A percentile compares a stretch with the other conserved stretches of the same genome.
phyloP scores from a whole-genome alignment of 192 early-diverging fungal species.

The Podochytrium sp. region DNA sequence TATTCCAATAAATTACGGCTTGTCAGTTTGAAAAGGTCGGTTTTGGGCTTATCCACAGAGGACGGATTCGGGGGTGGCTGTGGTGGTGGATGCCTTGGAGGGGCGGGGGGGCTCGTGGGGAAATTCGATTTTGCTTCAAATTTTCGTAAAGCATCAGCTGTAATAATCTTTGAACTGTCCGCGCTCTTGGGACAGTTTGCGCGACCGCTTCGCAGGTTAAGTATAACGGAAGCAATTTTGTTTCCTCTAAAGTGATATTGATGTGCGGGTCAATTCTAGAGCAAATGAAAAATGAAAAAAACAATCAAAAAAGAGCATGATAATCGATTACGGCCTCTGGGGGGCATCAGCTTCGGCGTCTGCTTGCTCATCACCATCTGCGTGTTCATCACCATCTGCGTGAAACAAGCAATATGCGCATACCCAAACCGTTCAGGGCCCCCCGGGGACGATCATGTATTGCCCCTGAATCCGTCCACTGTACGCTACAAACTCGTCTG shows the following conservation, averaged over 20 bases:
- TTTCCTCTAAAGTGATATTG: too few species aligned
- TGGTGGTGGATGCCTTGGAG: too few species aligned
- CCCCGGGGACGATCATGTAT: background rate
- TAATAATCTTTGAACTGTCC: too few species aligned
- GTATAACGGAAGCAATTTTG: too few species aligned
- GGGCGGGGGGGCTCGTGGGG: background rate
- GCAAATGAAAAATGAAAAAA: background rate
- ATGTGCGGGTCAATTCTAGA: too few species aligned
- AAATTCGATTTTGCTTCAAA: background rate
- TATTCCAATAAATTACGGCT: too few species aligned
- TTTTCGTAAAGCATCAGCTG: background rate
- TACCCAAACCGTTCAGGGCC: background rate
- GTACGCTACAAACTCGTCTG: too few species aligned
- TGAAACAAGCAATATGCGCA: background rate
- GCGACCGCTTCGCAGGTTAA: too few species aligned
- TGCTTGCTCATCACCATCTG: background rate
- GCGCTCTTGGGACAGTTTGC: too few species aligned
- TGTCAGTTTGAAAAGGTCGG: too few species aligned
- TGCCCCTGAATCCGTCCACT: background rate
- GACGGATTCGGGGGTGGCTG: too few species aligned
- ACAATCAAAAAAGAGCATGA: background rate
- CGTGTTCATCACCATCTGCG: background rate
- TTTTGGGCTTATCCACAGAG: too few species aligned
- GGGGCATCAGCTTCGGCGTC: background rate
- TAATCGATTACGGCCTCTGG: background rate